Base-by-base conservation (phyloP, 2,329 filamentous ascomycete species). In the Fusarium poae region DNA sequence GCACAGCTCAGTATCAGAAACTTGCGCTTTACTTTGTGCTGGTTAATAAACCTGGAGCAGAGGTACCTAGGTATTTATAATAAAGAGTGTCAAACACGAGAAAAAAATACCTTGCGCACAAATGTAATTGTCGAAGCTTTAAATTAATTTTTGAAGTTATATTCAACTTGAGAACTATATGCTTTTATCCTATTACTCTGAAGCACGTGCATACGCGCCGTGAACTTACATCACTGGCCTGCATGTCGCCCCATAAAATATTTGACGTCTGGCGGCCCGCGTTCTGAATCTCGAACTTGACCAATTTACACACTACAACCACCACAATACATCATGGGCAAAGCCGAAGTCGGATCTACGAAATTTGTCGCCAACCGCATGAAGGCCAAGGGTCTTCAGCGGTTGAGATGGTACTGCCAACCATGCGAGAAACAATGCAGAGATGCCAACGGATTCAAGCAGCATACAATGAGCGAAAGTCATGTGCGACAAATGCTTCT, bases 361-460 rank as follows among this genome's bases (percentile, higher is more conserved):
- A 98, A 97, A 82, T 88, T 93, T 78, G 86, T 98, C 63, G 89
- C 88, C 80, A 98, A 98, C 82, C 91, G 94, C 81, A 90, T 97
- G 83, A 97, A 97, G 81, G 87, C 89, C 67, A 91, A 93, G 78
- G 90, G 89, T 56, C 81, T 89, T 13, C 91, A 96, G 75, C 87
- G 95, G 9, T 84, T 99, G 55, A 88, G 95, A 77, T 99, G 93
- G 92, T 98, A 94, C 82, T 97, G 94, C 67, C 89, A 92, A 77
- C 88, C 91, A 8, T 97, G 94, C 82, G 87, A 93, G 76, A 79
- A 82, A 62, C 79, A 81, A 57, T 79, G 77, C 42, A 86, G 92
- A 63, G 94, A 97, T 77, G 92, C 94, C 72, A 97, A 98, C 80
- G 94, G 91, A 27, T 97, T 94, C 82, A 94, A 94, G 79, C 92